Conservation (phyloP, 768 basidiomycete genomes). For the Auricularia heimuer region DNA sequence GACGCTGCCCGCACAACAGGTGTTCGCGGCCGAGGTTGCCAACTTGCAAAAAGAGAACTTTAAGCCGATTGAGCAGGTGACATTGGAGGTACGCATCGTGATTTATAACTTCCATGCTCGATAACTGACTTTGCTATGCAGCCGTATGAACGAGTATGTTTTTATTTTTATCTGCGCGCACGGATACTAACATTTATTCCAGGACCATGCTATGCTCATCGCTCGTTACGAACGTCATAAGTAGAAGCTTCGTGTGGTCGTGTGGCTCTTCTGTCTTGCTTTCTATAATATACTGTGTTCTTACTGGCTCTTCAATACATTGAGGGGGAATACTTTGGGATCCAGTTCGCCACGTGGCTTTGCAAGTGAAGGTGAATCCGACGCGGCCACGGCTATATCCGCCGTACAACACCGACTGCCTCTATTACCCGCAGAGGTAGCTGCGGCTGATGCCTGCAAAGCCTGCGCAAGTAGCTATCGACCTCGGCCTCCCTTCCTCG, state of each 20-base stretch:
- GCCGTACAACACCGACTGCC: no score
- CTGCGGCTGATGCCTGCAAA: background rate
- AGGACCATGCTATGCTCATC: constrained; percentile 85
- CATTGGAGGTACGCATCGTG: constrained; percentile 48
- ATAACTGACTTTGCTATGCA: background rate
- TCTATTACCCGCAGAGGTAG: no score
- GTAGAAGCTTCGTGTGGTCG: constrained; percentile 3
- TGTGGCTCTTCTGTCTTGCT: background rate
- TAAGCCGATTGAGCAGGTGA: constrained; percentile 93
- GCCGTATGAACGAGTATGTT: constrained; percentile 52
- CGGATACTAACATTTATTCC: constrained; percentile 12
- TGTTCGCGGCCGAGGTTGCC: constrained; percentile 85
- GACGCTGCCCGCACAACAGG: constrained; percentile 78
- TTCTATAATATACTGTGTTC: background rate
- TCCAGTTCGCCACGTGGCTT: no score
- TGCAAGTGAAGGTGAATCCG: no score
- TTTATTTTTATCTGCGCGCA: background rate
- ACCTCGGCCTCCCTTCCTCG: constrained; percentile 52
- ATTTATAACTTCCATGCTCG: background rate
- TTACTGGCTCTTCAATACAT: background rate
- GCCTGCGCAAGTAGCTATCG: constrained; percentile 46
- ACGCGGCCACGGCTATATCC: no score
- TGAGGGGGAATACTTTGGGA: background rate
- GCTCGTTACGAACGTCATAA: constrained; percentile 42
- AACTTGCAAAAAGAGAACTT: constrained; percentile 65